Percentiles rank a stretch among this genome's conserved stretches.
These are phyloP conservation scores for Monosporascus sp. DNA, from an alignment of 2,329 filamentous ascomycete species.

Conservation along the genomic window DNA sequence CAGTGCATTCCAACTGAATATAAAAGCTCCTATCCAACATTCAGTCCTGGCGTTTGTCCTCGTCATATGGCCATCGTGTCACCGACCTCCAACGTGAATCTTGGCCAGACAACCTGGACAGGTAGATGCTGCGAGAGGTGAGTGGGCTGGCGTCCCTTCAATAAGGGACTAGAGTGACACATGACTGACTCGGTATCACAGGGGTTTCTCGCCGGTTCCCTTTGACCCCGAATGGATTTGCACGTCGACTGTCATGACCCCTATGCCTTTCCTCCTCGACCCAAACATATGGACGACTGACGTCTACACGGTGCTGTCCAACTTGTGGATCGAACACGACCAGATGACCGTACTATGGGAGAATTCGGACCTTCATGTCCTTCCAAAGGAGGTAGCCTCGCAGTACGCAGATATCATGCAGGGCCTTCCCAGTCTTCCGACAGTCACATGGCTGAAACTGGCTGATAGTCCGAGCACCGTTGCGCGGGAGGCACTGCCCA, in stretches of 20 bases:
- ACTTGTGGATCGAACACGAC: constrained; percentile 22
- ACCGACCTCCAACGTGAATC: constrained; percentile 7
- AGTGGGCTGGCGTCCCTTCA: background rate
- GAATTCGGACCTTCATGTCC: constrained; percentile 12
- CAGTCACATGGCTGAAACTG: too few relatives aligned
- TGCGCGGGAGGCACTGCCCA: too few relatives aligned
- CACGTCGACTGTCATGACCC: constrained; percentile 20
- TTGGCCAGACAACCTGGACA: constrained; percentile 16
- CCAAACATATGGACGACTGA: constrained; percentile 23
- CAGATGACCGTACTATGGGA: constrained; percentile 24
- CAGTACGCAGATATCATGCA: constrained; percentile 23
- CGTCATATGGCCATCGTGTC: constrained; percentile 20
- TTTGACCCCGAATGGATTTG: constrained; percentile 15
- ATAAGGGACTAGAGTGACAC: background rate
- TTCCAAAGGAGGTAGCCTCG: constrained; percentile 16
- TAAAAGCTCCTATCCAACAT: constrained; percentile 16
- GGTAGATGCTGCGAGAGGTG: constrained; percentile 26
- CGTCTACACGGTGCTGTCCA: constrained; percentile 22
- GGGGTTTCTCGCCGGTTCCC: constrained; percentile 20
- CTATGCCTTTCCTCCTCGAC: constrained; percentile 24
- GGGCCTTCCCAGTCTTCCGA: background rate
- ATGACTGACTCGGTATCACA: constrained; percentile 6
- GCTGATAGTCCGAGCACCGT: too few relatives aligned
- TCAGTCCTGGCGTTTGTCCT: constrained; percentile 25
- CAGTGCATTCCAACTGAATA: constrained; percentile 22